Evolutionary conservation across 192 early-diverging fungal species (phyloP).

Genomic region (Linnemannia elongata): DNA sequence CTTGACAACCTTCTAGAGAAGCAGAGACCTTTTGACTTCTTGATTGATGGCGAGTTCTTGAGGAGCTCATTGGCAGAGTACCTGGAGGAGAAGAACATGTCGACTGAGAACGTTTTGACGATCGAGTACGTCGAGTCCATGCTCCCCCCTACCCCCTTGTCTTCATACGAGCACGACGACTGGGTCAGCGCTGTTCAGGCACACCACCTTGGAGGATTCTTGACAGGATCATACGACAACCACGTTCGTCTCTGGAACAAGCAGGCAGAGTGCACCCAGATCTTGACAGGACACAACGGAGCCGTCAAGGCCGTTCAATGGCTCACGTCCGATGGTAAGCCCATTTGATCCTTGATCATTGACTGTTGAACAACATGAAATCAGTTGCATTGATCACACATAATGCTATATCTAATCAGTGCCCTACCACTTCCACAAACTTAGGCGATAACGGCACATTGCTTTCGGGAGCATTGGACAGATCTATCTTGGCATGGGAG

Average conservation of each 20-base stretch:
- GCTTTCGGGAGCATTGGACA: slow-evolving; percentile 75
- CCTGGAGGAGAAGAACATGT: slow-evolving; percentile 74
- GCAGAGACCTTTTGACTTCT: slow-evolving; percentile 92
- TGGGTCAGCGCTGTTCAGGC: slow-evolving; percentile 89
- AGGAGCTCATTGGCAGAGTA: slow-evolving; percentile 81
- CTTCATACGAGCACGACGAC: slow-evolving; percentile 92
- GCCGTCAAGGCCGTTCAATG: slow-evolving; percentile 85
- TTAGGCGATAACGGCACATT: slow-evolving; percentile 62
- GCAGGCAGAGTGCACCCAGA: slow-evolving; percentile 75
- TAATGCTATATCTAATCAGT: background rate
- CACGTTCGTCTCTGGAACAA: slow-evolving; percentile 87
- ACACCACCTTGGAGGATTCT: slow-evolving; percentile 63
- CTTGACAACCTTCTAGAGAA: slow-evolving; percentile 59
- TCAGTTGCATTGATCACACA: background rate
- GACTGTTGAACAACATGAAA: background rate
- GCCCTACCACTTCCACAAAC: background rate
- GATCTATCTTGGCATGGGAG: slow-evolving; percentile 77
- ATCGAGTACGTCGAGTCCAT: slow-evolving; percentile 95
- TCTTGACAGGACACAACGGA: slow-evolving; percentile 76
- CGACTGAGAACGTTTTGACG: slow-evolving; percentile 86
- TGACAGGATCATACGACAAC: slow-evolving; percentile 90
- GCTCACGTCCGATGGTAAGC: slow-evolving; percentile 68
- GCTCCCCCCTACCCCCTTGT: slow-evolving; percentile 85
- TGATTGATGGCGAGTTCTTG: slow-evolving; percentile 93
- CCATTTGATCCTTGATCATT: background rate